Evolutionary conservation across 2,329 filamentous ascomycete species (phyloP).

Genomic region (Aspergillus alliaceus): DNA sequence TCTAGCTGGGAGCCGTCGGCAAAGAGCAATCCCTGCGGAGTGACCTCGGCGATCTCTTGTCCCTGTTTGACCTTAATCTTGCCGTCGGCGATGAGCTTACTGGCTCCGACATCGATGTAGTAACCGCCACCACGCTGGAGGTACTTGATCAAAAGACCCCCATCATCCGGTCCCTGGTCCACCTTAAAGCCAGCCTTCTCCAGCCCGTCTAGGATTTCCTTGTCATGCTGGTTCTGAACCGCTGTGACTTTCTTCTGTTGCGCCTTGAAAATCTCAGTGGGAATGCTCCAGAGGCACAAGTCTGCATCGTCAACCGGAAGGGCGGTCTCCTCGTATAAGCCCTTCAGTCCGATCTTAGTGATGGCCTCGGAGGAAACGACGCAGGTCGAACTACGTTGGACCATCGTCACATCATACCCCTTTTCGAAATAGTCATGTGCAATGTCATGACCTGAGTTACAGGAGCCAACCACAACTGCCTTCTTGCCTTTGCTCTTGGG

Average conservation of each 20-base stretch:
- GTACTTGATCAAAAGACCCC: constrained; percentile 63
- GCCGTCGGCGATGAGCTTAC: constrained; percentile 61
- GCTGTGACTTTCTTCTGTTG: constrained; percentile 52
- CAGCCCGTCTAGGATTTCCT: constrained; percentile 46
- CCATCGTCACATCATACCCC: constrained; percentile 67
- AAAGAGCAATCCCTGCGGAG: constrained; percentile 51
- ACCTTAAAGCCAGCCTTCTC: constrained; percentile 60
- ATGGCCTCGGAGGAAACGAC: constrained; percentile 60
- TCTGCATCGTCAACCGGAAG: constrained; percentile 68
- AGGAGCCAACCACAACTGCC: constrained; percentile 66
- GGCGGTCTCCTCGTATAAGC: constrained; percentile 48
- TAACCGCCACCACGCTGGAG: constrained; percentile 67
- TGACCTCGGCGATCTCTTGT: constrained; percentile 56
- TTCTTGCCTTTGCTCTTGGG: constrained; percentile 54
- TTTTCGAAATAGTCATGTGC: constrained; percentile 67
- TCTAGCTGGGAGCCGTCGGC: constrained; percentile 59
- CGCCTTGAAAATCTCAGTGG: constrained; percentile 61
- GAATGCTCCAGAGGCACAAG: constrained; percentile 57
- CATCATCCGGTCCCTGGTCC: constrained; percentile 57
- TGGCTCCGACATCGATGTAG: constrained; percentile 68
- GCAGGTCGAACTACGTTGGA: constrained; percentile 66
- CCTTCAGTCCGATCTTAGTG: constrained; percentile 54
- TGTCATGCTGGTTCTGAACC: constrained; percentile 36
- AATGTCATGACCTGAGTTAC: constrained; percentile 70
- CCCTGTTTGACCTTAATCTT: constrained; percentile 66